Percentiles rank a stretch among this genome's conserved stretches.
Conservation (phyloP, 805 yeast genomes). For the Candida yuanshanica region DNA sequence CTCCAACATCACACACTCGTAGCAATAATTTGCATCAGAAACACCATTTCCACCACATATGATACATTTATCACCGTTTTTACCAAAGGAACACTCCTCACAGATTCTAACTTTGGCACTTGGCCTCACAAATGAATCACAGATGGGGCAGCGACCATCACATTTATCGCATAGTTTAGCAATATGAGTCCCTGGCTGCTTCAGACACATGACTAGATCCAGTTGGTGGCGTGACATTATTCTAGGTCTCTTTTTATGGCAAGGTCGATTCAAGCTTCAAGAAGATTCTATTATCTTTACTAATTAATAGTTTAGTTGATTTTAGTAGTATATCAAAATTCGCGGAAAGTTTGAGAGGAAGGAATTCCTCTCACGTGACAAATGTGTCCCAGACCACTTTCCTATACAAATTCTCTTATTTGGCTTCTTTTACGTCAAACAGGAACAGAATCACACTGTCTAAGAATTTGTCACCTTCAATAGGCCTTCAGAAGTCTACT, state of each 20-base stretch:
- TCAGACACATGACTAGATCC: slow-evolving; percentile 77
- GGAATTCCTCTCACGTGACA: no score
- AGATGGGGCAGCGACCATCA: slow-evolving; percentile 87
- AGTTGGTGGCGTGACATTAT: slow-evolving; percentile 85
- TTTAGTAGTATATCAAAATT: no score
- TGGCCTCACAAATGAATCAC: slow-evolving; percentile 82
- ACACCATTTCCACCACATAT: slow-evolving; percentile 66
- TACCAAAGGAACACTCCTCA: slow-evolving; percentile 80
- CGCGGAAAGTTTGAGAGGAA: no score
- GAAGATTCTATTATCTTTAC: no score
- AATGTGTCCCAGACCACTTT: no score
- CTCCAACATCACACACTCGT: slow-evolving; percentile 76
- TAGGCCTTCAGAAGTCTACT: no score
- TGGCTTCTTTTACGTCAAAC: no score
- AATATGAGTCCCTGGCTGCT: slow-evolving; percentile 68
- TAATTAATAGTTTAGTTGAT: no score
- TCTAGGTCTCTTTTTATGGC: not conserved
- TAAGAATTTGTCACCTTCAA: no score
- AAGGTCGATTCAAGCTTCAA: no score
- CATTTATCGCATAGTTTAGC: slow-evolving; percentile 80
- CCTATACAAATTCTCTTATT: no score
- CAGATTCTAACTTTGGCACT: slow-evolving; percentile 64
- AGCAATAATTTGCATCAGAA: slow-evolving; percentile 74
- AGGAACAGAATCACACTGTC: no score
- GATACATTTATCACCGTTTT: slow-evolving; percentile 60